Percentiles rank a stretch among this genome's conserved stretches.
Conservation (phyloP, 345 rosid species). For the Heritiera fomes region DNA sequence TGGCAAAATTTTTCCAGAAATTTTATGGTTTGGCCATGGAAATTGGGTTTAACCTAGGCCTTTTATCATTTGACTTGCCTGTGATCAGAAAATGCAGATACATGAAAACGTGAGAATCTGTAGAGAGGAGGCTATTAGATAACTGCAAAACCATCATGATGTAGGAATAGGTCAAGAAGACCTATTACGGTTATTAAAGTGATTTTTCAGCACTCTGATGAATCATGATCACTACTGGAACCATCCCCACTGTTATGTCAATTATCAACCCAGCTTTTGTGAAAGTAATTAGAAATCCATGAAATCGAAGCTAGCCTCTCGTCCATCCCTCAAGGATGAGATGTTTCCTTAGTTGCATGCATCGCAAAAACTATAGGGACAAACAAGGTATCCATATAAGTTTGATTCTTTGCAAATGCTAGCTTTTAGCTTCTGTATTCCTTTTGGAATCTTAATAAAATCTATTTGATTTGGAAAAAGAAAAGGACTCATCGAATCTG, state of each 20-base stretch:
- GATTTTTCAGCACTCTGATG: no score
- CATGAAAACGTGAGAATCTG: background rate
- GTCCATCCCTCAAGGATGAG: no score
- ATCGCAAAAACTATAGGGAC: no score
- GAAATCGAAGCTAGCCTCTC: background rate
- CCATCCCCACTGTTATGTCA: conserved; percentile 14
- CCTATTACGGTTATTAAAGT: no score
- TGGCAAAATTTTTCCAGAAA: background rate
- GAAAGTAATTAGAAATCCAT: conserved; percentile 15
- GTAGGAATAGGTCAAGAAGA: no score
- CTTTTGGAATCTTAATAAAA: no score
- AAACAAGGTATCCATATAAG: background rate
- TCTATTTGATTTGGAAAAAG: no score
- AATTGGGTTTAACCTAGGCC: background rate
- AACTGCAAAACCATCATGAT: background rate
- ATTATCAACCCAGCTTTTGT: conserved; percentile 11
- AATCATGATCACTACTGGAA: conserved; percentile 11
- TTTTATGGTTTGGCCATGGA: background rate
- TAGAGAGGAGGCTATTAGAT: background rate
- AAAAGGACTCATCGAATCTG: no score
- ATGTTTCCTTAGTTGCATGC: no score
- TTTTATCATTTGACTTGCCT: background rate
- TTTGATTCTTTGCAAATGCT: no score
- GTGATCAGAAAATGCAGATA: background rate
- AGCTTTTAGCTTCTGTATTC: no score